Conservation (phyloP, 768 basidiomycete species). For the Boletus vermiculosoides region DNA sequence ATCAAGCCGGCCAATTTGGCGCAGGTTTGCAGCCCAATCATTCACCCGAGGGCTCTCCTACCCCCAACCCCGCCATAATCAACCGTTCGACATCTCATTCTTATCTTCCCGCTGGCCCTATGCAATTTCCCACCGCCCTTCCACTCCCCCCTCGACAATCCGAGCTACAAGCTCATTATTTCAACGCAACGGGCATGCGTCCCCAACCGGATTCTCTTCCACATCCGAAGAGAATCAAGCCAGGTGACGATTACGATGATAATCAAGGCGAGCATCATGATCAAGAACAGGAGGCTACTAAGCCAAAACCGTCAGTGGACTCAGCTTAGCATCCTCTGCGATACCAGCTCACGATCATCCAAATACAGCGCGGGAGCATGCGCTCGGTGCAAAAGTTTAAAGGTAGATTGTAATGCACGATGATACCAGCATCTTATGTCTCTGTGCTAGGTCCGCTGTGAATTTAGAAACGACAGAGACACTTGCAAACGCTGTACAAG, state of each 20-base stretch:
- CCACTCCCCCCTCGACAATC: slow-evolving; percentile 30
- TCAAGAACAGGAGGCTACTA: slow-evolving; percentile 22
- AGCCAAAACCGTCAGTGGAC: slow-evolving; percentile 25
- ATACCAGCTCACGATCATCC: slow-evolving; percentile 4
- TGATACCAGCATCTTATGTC: background rate
- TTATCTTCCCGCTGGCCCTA: slow-evolving; percentile 25
- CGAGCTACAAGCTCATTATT: slow-evolving; percentile 29
- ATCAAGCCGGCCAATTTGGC: slow-evolving; percentile 15
- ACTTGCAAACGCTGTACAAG: slow-evolving; percentile 73
- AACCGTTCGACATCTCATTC: slow-evolving; percentile 9
- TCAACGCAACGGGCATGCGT: slow-evolving; percentile 7
- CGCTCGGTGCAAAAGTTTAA: slow-evolving; percentile 62
- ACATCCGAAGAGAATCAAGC: slow-evolving; percentile 22
- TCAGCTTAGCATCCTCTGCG: background rate
- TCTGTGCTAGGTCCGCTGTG: slow-evolving; percentile 64
- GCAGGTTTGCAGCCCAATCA: slow-evolving; percentile 2
- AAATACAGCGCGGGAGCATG: slow-evolving; percentile 55
- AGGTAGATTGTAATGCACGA: slow-evolving; percentile 30
- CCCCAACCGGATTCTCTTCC: slow-evolving; percentile 1
- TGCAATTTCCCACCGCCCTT: slow-evolving; percentile 33
- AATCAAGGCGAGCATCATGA: slow-evolving; percentile 19
- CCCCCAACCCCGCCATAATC: background rate
- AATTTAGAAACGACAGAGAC: slow-evolving; percentile 69
- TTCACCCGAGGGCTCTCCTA: slow-evolving; percentile 15
- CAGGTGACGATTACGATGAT: slow-evolving; percentile 18